A percentile compares a stretch with the other conserved stretches of the same genome.
phyloP scores from a whole-genome alignment of 257 asterid genomes.

The Forsythia viridissima region DNA sequence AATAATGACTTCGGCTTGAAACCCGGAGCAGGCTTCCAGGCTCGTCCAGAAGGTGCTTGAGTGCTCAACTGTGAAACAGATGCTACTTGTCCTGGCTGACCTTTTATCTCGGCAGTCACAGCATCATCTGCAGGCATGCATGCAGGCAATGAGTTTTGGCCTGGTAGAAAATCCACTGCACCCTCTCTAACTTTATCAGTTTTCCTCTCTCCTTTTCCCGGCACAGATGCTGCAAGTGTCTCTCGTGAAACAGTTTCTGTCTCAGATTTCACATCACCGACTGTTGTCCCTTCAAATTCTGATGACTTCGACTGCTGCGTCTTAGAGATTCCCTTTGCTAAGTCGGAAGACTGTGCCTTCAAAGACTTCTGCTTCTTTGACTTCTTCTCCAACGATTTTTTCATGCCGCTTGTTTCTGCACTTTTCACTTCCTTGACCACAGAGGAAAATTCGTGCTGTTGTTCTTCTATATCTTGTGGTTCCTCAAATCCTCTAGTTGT shows the following conservation, averaged over 20 bases:
- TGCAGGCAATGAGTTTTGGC: slow-evolving; percentile 26
- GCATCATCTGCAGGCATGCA: slow-evolving; percentile 25
- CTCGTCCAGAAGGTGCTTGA: slow-evolving; percentile 54
- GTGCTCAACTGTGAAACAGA: slow-evolving; percentile 25
- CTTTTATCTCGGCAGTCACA: slow-evolving; percentile 31
- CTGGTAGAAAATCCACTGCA: slow-evolving; percentile 16
- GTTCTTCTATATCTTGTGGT: slow-evolving; percentile 36
- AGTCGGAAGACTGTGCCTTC: slow-evolving; percentile 49
- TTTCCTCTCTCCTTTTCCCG: slow-evolving; percentile 29
- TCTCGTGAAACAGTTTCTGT: neutral
- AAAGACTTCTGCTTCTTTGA: slow-evolving; percentile 78
- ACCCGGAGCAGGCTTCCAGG: slow-evolving; percentile 99
- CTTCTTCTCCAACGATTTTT: slow-evolving; percentile 73
- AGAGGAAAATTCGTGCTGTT: slow-evolving; percentile 34
- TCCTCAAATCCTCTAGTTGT: slow-evolving; percentile 25
- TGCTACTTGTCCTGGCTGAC: slow-evolving; percentile 38
- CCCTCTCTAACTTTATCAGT: slow-evolving; percentile 14
- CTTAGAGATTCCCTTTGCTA: slow-evolving; percentile 47
- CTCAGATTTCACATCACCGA: slow-evolving; percentile 36
- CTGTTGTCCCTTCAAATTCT: slow-evolving; percentile 38
- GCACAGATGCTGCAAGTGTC: no score
- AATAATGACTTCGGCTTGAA: slow-evolving; percentile 84
- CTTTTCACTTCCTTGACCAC: slow-evolving; percentile 49
- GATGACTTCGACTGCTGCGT: slow-evolving; percentile 42
- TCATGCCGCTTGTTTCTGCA: slow-evolving; percentile 50